Conservation (phyloP, 2,329 filamentous ascomycete genomes). For the Colletotrichum sp. region DNA sequence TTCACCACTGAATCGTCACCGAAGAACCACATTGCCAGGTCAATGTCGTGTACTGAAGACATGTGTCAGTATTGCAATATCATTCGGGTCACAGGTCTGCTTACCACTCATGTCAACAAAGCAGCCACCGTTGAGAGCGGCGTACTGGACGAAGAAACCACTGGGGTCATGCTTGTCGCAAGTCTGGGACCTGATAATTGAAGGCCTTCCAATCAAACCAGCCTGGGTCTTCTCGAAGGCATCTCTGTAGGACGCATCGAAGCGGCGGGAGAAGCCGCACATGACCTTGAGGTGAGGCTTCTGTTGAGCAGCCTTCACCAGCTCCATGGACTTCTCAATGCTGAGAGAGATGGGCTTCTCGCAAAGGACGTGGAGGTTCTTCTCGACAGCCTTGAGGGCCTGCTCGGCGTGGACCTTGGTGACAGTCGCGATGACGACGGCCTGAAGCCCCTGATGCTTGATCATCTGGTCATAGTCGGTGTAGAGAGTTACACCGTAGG, state of each 20-base stretch:
- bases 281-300: conserved; percentile 69
- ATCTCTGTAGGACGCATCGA: conserved; percentile 69
- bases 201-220: conserved; percentile 63
- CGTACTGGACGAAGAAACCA: conserved; percentile 73
- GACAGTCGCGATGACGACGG: conserved; percentile 44
- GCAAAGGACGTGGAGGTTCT: conserved; percentile 60
- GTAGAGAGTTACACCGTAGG: conserved; percentile 48
- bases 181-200: conserved; percentile 68
- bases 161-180: conserved; percentile 70
- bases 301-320: conserved; percentile 59
- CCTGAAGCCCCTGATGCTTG: conserved; percentile 38
- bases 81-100: not conserved
- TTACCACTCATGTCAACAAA: conserved; percentile 60
- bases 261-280: conserved; percentile 46
- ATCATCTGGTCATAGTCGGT: conserved; percentile 53
- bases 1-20: conserved; percentile 34
- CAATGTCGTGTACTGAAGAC: not conserved
- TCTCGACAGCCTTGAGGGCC: conserved; percentile 59
- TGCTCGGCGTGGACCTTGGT: conserved; percentile 63
- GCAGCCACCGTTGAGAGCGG: conserved; percentile 68
- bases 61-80: fast-evolving
- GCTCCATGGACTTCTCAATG: conserved; percentile 52
- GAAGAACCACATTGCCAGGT: conserved; percentile 37
- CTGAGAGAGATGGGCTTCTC: conserved; percentile 66
- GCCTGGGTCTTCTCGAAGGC: conserved; percentile 56